Percentiles rank a stretch among this genome's conserved stretches.
Conservation (phyloP, 1,284 basidiomycete genomes). For the Austropuccinia psidii region DNA sequence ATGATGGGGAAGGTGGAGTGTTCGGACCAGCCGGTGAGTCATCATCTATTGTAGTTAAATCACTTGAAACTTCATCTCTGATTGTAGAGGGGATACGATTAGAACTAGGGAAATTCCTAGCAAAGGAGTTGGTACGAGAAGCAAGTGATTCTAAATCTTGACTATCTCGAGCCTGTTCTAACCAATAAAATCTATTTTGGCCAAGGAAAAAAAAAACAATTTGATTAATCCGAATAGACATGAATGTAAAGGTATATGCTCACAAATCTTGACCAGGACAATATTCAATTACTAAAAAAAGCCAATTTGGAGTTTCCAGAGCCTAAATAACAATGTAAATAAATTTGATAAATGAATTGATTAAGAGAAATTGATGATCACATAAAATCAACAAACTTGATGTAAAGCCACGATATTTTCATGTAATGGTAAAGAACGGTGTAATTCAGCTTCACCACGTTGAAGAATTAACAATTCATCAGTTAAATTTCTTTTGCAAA, state of each 20-base stretch:
- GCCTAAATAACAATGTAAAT: slow-evolving; percentile 56
- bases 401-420: slow-evolving; percentile 93
- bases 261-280: slow-evolving; percentile 79
- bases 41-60: neutral
- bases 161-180: slow-evolving; percentile 56
- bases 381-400: slow-evolving; percentile 40
- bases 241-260: neutral
- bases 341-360: neutral
- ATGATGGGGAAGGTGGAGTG: slow-evolving; percentile 86
- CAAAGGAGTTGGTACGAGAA: slow-evolving; percentile 37
- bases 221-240: neutral
- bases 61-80: too few species aligned
- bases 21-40: slow-evolving; percentile 45
- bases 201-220: neutral
- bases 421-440: slow-evolving; percentile 83
- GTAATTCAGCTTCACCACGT: slow-evolving; percentile 66
- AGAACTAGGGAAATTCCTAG: slow-evolving; percentile 36
- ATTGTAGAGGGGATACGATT: neutral
- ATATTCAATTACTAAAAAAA: slow-evolving; percentile 76
- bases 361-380: neutral
- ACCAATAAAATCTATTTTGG: slow-evolving; percentile 74
- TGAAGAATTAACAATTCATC: slow-evolving; percentile 61
- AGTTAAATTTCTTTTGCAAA: slow-evolving; percentile 85
- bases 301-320: slow-evolving; percentile 68
- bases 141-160: slow-evolving; percentile 40